These are phyloP conservation scores for Trichosporon sp. DNA, from an alignment of 1,284 basidiomycete species.

Conservation along the genomic window DNA sequence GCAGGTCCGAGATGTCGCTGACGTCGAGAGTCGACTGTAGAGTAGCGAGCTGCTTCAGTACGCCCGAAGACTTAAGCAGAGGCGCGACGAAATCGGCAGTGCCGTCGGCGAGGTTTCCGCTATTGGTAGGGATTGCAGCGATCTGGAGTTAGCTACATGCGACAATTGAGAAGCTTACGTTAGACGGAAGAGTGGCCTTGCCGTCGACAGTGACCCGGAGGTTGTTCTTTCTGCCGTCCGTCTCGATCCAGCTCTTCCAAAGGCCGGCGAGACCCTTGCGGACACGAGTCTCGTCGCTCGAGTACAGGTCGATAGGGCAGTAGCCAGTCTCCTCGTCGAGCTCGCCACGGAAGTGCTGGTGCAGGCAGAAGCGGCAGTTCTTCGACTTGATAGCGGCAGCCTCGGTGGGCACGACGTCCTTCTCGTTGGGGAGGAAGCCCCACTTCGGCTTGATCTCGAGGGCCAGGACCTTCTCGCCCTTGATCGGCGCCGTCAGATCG, in stretches of 20 bases:
- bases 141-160: slow-evolving; percentile 18
- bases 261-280: slow-evolving; percentile 61
- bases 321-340: slow-evolving; percentile 49
- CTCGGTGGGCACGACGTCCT: slow-evolving; percentile 55
- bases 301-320: slow-evolving; percentile 83
- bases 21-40: slow-evolving; percentile 74
- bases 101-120: slow-evolving; percentile 4
- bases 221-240: slow-evolving; percentile 65
- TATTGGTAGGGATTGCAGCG: slow-evolving; percentile 14
- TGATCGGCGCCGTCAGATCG: slow-evolving; percentile 58
- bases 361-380: slow-evolving; percentile 83
- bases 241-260: slow-evolving; percentile 66
- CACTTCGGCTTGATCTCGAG: slow-evolving; percentile 97
- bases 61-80: slow-evolving; percentile 54
- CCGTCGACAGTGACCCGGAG: slow-evolving; percentile 70
- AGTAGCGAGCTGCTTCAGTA: slow-evolving; percentile 57
- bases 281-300: slow-evolving; percentile 58
- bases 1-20: slow-evolving; percentile 60
- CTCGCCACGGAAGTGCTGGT: slow-evolving; percentile 55
- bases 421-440: slow-evolving; percentile 70
- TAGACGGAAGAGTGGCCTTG: slow-evolving; percentile 55
- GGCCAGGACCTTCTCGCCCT: slow-evolving; percentile 49
- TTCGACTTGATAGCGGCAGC: slow-evolving; percentile 59
- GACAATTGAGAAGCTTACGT: slow-evolving; percentile 52
- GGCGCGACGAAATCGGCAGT: slow-evolving; percentile 49